Evolutionary conservation across 139 green algal species (phyloP), one percentile per base, ranked within the genome.

Genomic region (Auxenochlorella pyrenoidosa): DNA sequence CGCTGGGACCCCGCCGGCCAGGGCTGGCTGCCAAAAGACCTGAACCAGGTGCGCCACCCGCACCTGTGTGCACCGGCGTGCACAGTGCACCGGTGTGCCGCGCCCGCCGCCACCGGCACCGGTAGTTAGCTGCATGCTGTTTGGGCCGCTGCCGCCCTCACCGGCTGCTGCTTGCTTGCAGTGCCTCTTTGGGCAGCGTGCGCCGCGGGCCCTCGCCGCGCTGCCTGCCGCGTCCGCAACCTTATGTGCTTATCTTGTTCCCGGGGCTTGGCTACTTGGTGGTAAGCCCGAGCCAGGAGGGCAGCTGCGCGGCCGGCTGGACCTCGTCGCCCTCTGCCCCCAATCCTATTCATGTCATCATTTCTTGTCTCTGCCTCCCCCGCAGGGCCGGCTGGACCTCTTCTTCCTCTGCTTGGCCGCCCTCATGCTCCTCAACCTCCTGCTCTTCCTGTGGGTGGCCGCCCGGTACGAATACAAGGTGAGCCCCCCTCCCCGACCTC

Each of bases 391-490:
- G 58, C 90, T 98, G 83, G 96, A 98, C 90, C 89, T 95, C 3
- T 98, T 97, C 88, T 96, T 97, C 87, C 81, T 95, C 24, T 76
- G 93, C 58, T 90, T 97, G 54, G 94, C 87, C n/a, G 87, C 58
- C 38, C 87, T 97, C 59, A 95, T 95, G 93, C 12, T 82, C 30
- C 32, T 90, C 79, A 97, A 96, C 89, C 76, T 92, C 34, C 66
- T 89, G 34, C 60, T 91, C 40, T 98, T 96, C 80, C 65, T 96
- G 36, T 90, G 88, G 87, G 94, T 98, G 70, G 95, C 95, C 1
- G 63, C 82, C 24, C 68, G 41, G 24, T 98, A 97, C 83, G 90
- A 96, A 79, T 98, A 98, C 94, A 98, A 98, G 87, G 63, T 63
- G 47, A 12, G 47, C n/a, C n/a, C n/a, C n/a, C n/a, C n/a, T n/a